Conservation (phyloP, 1,284 basidiomycete species). For the Ustilago cynodontis region DNA sequence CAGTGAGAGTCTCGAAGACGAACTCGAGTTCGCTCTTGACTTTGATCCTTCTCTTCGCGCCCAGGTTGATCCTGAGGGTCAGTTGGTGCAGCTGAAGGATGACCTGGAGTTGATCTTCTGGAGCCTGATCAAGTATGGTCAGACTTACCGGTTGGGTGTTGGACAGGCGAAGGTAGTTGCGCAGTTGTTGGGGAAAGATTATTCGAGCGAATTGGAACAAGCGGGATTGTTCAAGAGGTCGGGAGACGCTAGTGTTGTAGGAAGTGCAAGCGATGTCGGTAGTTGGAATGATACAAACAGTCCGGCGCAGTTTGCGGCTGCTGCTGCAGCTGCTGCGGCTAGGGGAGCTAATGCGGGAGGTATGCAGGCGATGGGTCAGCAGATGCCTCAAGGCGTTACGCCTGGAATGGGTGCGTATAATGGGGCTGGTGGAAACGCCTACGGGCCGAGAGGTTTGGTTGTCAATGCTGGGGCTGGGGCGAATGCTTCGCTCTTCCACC, state of each 20-base stretch:
- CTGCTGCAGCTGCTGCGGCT: conserved; percentile 2
- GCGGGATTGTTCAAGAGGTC: conserved; percentile 38
- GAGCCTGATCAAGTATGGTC: conserved; percentile 54
- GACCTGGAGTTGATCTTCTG: conserved; percentile 54
- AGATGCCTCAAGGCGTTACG: conserved; percentile 1
- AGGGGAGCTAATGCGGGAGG: neutral
- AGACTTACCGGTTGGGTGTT: conserved; percentile 46
- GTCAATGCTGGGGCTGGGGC: conserved; percentile 15
- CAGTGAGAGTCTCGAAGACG: conserved; percentile 38
- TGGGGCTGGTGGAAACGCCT: neutral
- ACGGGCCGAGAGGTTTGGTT: neutral
- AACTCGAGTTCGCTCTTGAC: conserved; percentile 44
- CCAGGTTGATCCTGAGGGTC: conserved; percentile 44
- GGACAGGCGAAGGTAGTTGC: conserved; percentile 51
- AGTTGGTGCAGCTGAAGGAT: conserved; percentile 31
- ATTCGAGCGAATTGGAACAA: conserved; percentile 37
- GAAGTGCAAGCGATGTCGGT: conserved; percentile 27
- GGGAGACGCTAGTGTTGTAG: conserved; percentile 24
- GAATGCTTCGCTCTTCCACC: conserved; percentile 18
- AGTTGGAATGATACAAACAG: conserved; percentile 17
- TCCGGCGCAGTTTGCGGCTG: conserved; percentile 16
- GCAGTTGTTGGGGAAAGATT: conserved; percentile 53
- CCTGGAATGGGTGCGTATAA: neutral
- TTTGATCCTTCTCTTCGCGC: conserved; percentile 28
- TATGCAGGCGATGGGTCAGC: conserved; percentile 4